Percentiles rank a stretch among this genome's conserved stretches.
phyloP scores from a whole-genome alignment of 139 green algal species.

The Mesotaenium endlicherianum region DNA sequence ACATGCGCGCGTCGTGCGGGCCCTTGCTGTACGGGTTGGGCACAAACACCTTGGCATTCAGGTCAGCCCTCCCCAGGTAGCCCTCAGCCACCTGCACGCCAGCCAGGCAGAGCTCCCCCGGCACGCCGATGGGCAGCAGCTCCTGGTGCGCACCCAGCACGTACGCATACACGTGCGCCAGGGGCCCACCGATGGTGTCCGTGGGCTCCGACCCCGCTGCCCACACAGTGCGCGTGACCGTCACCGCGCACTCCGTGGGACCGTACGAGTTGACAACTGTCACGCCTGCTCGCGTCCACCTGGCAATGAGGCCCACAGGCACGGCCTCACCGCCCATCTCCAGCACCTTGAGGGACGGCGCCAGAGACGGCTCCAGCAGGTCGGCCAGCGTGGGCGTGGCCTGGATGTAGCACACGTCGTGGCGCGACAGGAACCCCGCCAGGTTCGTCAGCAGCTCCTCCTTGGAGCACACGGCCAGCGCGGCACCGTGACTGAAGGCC shows the following conservation, averaged over 20 bases:
- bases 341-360: not conserved
- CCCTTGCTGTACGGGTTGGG: not conserved
- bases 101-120: constrained; percentile 23
- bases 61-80: constrained; percentile 12
- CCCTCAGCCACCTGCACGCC: constrained; percentile 4
- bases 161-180: not conserved
- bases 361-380: not conserved
- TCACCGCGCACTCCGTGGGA: not conserved
- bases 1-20: not conserved
- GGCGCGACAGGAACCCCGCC: not conserved
- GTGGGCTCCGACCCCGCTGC: not conserved
- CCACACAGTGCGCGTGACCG: not conserved
- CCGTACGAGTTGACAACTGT: not conserved
- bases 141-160: constrained; percentile 6
- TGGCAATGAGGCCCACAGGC: not conserved
- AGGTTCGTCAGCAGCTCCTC: not conserved
- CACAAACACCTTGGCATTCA: constrained; percentile 8
- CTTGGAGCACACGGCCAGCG: not conserved
- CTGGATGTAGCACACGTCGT: not conserved
- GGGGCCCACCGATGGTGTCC: not conserved
- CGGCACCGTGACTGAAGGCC: not conserved
- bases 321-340: not conserved
- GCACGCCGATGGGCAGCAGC: constrained; percentile 12
- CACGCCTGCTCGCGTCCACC: not conserved
- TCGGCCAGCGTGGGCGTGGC: not conserved